Evolutionary conservation across 345 rosid genomes (phyloP), one percentile per base, ranked within the genome.

Genomic region (Bruguiera sexangula): DNA sequence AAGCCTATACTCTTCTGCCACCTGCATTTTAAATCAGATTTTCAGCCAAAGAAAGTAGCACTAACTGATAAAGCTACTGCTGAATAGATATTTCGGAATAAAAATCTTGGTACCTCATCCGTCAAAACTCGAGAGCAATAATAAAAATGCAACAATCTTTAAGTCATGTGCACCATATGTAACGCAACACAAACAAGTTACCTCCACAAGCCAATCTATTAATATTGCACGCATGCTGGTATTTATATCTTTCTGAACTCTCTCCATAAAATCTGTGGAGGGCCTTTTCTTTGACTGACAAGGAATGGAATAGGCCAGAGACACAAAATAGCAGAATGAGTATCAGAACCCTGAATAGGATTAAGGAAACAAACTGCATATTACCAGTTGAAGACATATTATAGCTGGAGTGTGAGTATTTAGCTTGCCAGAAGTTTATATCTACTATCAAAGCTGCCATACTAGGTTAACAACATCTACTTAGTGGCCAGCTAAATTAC

Each of bases 181-280:
- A n/a, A 31, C 31, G 48, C 24, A 37, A 56, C 31, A 63, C 5
- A 32, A 66, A 46, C 10, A 62, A 75, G 19, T 78, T 81, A 93
- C 97, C 93, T 95, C 97, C 68, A 92, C 91, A 60, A 95, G 97
- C 99, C 99, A 95, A 80, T 95, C 99, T 66, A 95, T 75, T 46
- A 95, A 67, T 70, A 92, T 88, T 60, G 91, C 85, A 0, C 99
- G 90, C 97, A 92, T 95, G 81, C 84, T 95, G 19, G 86, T 61
- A 31, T 87, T 92, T 65, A 92, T 83, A n/a, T 92, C 99, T 71
- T 86, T 90, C 78, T 92, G 99, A 65, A 86, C 68, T 63, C 55
- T 82, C 69, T 90, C 99, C 93, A 92, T 88, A 77, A 83, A 95
- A 63, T 95, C 89, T 5, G 79, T 61, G 2, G 88, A 79, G 52